phyloP scores from a whole-genome alignment of 2,329 filamentous ascomycete species.

The Fusarium floridanum region DNA sequence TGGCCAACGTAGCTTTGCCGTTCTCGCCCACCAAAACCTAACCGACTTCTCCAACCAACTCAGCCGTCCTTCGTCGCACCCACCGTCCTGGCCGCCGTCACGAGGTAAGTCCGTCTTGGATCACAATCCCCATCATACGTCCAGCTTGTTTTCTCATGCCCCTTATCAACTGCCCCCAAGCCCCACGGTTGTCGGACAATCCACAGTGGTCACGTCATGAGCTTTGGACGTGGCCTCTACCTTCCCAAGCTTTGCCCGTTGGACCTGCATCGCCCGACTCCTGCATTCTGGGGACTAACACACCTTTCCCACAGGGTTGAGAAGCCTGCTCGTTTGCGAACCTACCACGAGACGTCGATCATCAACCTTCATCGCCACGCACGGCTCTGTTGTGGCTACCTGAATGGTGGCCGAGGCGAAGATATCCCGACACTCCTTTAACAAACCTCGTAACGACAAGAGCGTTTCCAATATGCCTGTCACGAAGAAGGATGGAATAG shows the following conservation, averaged over 20 bases:
- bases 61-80: constrained; percentile 36
- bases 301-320: constrained; percentile 18
- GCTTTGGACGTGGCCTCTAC: constrained; percentile 37
- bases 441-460: constrained; percentile 39
- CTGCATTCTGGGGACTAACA: constrained; percentile 18
- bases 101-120: constrained; percentile 36
- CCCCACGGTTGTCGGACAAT: constrained; percentile 30
- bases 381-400: constrained; percentile 32
- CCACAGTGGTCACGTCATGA: constrained; percentile 43
- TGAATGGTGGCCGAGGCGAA: constrained; percentile 44
- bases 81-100: constrained; percentile 18
- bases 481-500: constrained; percentile 56
- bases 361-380: constrained; percentile 33
- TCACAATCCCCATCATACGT: constrained; percentile 12
- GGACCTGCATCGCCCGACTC: background rate
- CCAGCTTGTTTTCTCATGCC: constrained; percentile 12
- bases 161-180: constrained; percentile 24
- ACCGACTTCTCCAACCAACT: constrained; percentile 25
- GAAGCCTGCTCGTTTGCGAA: constrained; percentile 34
- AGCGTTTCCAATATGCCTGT: constrained; percentile 52
- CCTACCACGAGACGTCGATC: constrained; percentile 18
- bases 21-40: constrained; percentile 23
- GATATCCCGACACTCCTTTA: constrained; percentile 40
- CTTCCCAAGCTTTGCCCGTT: constrained; percentile 16
- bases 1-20: constrained; percentile 36